phyloP scores from a whole-genome alignment of 2,329 filamentous ascomycete species.

The Colletotrichum agaves region DNA sequence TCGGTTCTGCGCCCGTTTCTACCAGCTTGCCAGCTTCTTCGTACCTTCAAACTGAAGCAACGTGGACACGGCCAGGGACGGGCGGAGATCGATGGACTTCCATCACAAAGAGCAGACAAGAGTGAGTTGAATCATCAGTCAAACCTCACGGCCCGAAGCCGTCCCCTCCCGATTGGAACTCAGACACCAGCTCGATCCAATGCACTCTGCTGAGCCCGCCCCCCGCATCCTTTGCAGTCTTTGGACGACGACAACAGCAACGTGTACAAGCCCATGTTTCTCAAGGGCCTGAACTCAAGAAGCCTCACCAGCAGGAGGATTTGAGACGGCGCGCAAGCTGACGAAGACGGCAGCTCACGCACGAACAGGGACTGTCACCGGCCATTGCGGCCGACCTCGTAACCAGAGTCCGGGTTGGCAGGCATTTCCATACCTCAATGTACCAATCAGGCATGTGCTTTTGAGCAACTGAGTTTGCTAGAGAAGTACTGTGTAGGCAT shows the following conservation, averaged over 20 bases:
- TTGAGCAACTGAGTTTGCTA: slow-evolving; percentile 24
- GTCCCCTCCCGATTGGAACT: slow-evolving; percentile 32
- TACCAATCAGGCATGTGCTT: background rate
- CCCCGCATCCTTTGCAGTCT: slow-evolving; percentile 20
- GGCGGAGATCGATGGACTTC: background rate
- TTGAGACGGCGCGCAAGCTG: background rate
- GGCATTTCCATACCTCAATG: background rate
- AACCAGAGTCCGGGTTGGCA: background rate
- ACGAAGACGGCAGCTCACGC: background rate
- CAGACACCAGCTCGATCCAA: slow-evolving; percentile 36
- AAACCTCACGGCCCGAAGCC: slow-evolving; percentile 37
- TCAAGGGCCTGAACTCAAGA: slow-evolving; percentile 14
- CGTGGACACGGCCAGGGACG: slow-evolving; percentile 19
- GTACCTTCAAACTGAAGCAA: slow-evolving; percentile 30
- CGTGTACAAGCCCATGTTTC: slow-evolving; percentile 15
- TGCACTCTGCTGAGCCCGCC: slow-evolving; percentile 1
- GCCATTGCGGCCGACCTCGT: background rate
- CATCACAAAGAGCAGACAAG: slow-evolving; percentile 19
- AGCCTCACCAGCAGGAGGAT: slow-evolving; percentile 8
- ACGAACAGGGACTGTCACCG: background rate
- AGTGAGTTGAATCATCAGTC: slow-evolving; percentile 34
- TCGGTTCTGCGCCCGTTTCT: slow-evolving; percentile 17
- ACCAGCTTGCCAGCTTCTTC: slow-evolving; percentile 19
- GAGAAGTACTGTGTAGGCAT: slow-evolving; percentile 18
- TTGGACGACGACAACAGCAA: slow-evolving; percentile 30